Conservation (phyloP, 768 basidiomycete species). For the Myochromella boudieri region DNA sequence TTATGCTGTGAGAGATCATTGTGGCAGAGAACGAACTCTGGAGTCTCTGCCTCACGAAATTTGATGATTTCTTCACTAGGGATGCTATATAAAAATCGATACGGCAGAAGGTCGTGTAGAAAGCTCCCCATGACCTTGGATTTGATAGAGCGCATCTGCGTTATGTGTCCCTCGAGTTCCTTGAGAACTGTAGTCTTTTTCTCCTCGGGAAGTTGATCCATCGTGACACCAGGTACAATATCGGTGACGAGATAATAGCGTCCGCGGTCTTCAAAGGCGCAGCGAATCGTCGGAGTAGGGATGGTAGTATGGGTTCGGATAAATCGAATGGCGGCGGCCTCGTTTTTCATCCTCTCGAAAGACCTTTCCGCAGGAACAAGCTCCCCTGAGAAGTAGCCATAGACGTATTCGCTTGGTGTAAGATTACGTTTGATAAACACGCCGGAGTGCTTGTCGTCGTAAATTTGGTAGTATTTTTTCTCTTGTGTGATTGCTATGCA, state of each 20-base stretch:
- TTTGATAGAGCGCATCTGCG: neutral
- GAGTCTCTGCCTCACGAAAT: conserved; percentile 1
- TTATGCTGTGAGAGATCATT: conserved; percentile 5
- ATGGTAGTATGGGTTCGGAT: neutral
- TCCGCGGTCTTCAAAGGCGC: too few species aligned
- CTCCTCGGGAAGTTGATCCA: neutral
- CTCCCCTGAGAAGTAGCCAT: neutral
- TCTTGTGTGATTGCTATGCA: neutral
- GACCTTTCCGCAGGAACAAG: neutral
- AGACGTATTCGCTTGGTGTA: neutral
- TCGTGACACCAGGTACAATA: neutral
- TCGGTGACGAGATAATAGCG: neutral
- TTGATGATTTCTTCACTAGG: neutral
- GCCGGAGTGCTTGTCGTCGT: neutral
- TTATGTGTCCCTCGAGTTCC: neutral
- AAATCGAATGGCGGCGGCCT: neutral
- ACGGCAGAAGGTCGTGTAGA: neutral
- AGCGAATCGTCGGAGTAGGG: neutral
- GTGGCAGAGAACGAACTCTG: conserved; percentile 1
- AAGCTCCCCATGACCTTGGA: neutral
- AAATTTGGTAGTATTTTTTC: neutral
- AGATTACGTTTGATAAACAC: neutral
- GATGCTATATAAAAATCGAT: neutral
- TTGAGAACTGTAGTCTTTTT: neutral
- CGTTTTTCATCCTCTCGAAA: neutral